A percentile compares a stretch with the other conserved stretches of the same genome.
Evolutionary conservation across 2,329 filamentous ascomycete species (phyloP).

Genomic region (Colletotrichum abscissum): DNA sequence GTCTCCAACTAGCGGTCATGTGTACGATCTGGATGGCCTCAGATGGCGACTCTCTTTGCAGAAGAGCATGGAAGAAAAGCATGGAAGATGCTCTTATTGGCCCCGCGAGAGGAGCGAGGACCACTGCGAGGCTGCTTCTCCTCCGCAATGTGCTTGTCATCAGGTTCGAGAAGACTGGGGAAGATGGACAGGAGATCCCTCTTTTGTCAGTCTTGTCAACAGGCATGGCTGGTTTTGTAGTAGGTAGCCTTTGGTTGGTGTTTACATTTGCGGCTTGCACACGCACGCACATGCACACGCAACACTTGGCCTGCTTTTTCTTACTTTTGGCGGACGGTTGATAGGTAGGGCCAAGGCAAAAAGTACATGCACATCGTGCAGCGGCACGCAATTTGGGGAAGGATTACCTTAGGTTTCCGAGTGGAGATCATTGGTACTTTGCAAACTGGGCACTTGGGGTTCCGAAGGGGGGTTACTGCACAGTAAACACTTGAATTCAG

Average conservation of each 20-base stretch:
- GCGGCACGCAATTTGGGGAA: slow-evolving; percentile 21
- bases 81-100: slow-evolving; percentile 27
- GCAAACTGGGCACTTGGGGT: background rate
- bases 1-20: slow-evolving; percentile 14
- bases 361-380: background rate
- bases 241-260: background rate
- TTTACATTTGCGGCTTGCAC: background rate
- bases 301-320: slow-evolving; percentile 14
- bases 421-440: background rate
- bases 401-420: background rate
- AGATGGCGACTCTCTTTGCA: background rate
- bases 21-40: slow-evolving; percentile 12
- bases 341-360: slow-evolving; percentile 3
- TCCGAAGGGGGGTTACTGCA: background rate
- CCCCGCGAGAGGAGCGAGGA: background rate
- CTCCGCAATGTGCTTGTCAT: background rate
- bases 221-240: background rate
- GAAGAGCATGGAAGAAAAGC: slow-evolving; percentile 27
- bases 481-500: background rate
- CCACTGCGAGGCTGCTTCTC: background rate
- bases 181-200: background rate
- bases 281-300: too few relatives aligned
- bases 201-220: background rate
- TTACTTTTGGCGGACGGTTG: slow-evolving; percentile 22
- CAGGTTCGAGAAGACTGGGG: background rate